Evolutionary conservation across 1,284 basidiomycete genomes (phyloP).

Genomic region (Sporisorium sorghi): DNA sequence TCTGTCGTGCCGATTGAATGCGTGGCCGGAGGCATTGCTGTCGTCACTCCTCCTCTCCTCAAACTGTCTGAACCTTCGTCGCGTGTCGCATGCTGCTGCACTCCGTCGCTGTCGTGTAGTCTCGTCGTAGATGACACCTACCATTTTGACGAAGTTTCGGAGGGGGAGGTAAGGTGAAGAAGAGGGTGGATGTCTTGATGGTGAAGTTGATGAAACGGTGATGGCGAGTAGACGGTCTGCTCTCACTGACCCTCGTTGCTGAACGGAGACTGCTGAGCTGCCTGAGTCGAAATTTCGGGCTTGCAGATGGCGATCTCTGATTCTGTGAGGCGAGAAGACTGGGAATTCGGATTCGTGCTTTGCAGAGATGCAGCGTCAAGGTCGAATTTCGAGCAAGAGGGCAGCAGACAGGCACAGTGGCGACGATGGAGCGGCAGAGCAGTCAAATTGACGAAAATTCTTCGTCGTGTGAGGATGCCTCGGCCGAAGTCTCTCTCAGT

Average conservation of each 20-base stretch:
- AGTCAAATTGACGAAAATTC: slow-evolving; percentile 1
- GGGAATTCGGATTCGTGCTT: slow-evolving; percentile 1
- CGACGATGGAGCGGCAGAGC: not conserved
- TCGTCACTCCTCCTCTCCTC: too few species aligned
- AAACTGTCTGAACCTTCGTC: not conserved
- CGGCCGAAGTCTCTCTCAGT: not conserved
- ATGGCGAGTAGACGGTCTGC: slow-evolving; percentile 25
- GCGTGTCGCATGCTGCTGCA: slow-evolving; percentile 5
- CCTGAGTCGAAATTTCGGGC: slow-evolving; percentile 8
- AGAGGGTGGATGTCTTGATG: slow-evolving; percentile 27
- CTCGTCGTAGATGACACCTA: slow-evolving; percentile 25
- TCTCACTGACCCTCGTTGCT: not conserved
- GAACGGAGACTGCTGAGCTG: slow-evolving; percentile 5
- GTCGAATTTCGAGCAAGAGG: slow-evolving; percentile 5
- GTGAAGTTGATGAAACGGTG: slow-evolving; percentile 19
- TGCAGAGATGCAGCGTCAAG: not conserved
- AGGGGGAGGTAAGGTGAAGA: slow-evolving; percentile 9
- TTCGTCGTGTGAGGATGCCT: not conserved
- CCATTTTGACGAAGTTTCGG: slow-evolving; percentile 48
- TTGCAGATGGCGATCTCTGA: slow-evolving; percentile 14
- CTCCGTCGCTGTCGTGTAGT: not conserved
- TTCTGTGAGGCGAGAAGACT: not conserved
- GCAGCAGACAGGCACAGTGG: slow-evolving; percentile 9
- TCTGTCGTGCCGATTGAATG: too few species aligned
- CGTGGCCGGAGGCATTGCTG: too few species aligned